Evolutionary conservation across 306 rosid species (phyloP).

Genomic region (Acacia melanoxylon): DNA sequence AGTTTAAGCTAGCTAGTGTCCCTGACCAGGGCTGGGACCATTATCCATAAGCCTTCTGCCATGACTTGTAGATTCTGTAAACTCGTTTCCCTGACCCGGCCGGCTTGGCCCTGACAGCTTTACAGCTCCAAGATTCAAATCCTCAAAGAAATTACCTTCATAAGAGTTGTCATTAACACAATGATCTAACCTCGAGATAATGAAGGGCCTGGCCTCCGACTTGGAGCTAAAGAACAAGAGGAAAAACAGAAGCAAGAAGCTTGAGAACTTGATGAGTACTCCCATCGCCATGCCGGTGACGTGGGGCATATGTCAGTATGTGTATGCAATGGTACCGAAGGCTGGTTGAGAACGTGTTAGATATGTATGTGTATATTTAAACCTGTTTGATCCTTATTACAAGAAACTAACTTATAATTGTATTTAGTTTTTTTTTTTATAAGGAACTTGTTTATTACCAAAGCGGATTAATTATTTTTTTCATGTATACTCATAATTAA

Average conservation of each 20-base stretch:
- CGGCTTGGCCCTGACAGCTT: slow-evolving; percentile 28
- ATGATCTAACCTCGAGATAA: background rate
- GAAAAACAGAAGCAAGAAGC: background rate
- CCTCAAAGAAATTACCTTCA: background rate
- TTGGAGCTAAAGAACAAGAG: background rate
- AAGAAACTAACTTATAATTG: no score
- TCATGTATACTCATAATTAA: no score
- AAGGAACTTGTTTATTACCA: no score
- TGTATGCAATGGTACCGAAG: background rate
- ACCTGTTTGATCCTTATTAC: no score
- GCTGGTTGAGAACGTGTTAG: background rate
- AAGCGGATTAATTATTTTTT: no score
- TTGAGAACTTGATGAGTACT: background rate
- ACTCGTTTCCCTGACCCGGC: slow-evolving; percentile 28
- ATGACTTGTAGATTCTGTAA: background rate
- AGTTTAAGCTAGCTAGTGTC: slow-evolving; percentile 3
- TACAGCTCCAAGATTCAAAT: slow-evolving; percentile 16
- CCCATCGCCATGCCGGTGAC: background rate
- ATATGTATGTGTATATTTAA: no score
- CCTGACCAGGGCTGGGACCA: slow-evolving; percentile 12
- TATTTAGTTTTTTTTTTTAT: no score
- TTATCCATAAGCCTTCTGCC: background rate
- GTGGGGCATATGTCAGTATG: background rate
- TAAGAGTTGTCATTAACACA: background rate
- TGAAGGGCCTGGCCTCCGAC: slow-evolving; percentile 27